Evolutionary conservation across 2,329 filamentous ascomycete genomes (phyloP), one percentile per base, ranked within the genome.

Genomic region (Fusarium staphyleae): DNA sequence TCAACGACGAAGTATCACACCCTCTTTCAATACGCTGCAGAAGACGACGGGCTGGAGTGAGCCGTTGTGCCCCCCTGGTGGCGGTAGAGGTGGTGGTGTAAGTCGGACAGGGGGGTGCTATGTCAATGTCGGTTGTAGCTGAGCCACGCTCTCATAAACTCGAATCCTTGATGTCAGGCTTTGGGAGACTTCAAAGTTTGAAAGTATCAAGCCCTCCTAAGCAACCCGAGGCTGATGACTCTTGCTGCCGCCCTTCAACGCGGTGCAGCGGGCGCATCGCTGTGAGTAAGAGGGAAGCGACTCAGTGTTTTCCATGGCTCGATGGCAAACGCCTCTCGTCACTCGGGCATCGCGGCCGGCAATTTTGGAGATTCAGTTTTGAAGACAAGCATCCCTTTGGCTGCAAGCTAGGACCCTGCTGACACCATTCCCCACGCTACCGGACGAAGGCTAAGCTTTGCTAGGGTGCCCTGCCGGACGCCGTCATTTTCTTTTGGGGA

Each of bases 401-500:
- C 40, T 41, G 47, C 16, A 19, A 34, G 19, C 37, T 41, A 36
- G 35, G 46, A 49, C 42, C 41, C 40, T 26, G 51, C 51, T 62
- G 53, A 57, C 47, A 63, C 59, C 52, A 54, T 63, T 65, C 49
- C 52, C 59, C 59, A 55, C 52, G 47, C 50, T 62, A 39, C 52
- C 58, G 53, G 29, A 13, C 29, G 18, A 52, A 48, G 50, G 58
- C 63, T 66, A 65, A 63, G 56, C 63, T 66, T 63, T 52, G 48
- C 52, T 63, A 39, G 61, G 53, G 48, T 26, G 47, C 34, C 24
- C 49, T 65, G 50, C 48, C 52, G 50, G 48, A 47, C 52, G 53
- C 59, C 45, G 52, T 51, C 49, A 29, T 15, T 56, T 60, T 41
- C 43, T 57, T 62, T 66, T 53, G 49, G 41, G 60, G 49, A 55